phyloP scores from a whole-genome alignment of 2,329 filamentous ascomycete species.

The Domatiomyces catenatus region DNA sequence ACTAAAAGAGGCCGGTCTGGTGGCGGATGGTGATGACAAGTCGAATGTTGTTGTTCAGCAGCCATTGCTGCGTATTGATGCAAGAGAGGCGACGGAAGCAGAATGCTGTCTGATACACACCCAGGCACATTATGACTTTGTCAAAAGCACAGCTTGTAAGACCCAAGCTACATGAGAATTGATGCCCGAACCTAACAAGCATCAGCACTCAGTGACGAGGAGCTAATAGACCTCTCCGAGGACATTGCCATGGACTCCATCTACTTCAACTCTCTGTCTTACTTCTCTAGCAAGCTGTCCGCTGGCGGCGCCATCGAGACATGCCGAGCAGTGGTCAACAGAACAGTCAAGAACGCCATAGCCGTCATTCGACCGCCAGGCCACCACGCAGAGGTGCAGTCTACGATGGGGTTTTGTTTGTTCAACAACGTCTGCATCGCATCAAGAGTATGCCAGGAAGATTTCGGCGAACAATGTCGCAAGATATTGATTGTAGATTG shows the following conservation, averaged over 20 bases:
- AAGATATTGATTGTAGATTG: slow-evolving; percentile 91
- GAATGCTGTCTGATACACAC: slow-evolving; percentile 74
- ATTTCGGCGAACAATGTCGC: slow-evolving; percentile 64
- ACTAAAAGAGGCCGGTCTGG: slow-evolving; percentile 65
- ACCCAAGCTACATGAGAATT: background rate
- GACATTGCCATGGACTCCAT: slow-evolving; percentile 59
- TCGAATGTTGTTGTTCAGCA: slow-evolving; percentile 34
- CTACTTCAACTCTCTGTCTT: slow-evolving; percentile 71
- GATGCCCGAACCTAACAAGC: background rate
- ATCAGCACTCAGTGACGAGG: slow-evolving; percentile 36
- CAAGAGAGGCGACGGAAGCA: slow-evolving; percentile 58
- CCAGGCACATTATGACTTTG: slow-evolving; percentile 62
- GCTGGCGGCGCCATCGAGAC: slow-evolving; percentile 92
- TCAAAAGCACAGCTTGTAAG: slow-evolving; percentile 39
- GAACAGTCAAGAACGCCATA: slow-evolving; percentile 75
- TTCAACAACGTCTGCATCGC: slow-evolving; percentile 97
- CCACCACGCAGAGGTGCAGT: slow-evolving; percentile 78
- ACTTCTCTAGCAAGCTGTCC: slow-evolving; percentile 64
- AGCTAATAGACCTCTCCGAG: slow-evolving; percentile 46
- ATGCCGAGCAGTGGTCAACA: slow-evolving; percentile 75
- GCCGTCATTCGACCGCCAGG: slow-evolving; percentile 89
- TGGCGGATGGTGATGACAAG: slow-evolving; percentile 44
- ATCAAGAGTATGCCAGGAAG: slow-evolving; percentile 67
- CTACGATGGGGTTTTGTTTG: slow-evolving; percentile 85
- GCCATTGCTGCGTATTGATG: slow-evolving; percentile 53